These are phyloP conservation scores for Secale cereale DNA, from an alignment of 176 grass and related monocot species.

Conservation along the genomic window DNA sequence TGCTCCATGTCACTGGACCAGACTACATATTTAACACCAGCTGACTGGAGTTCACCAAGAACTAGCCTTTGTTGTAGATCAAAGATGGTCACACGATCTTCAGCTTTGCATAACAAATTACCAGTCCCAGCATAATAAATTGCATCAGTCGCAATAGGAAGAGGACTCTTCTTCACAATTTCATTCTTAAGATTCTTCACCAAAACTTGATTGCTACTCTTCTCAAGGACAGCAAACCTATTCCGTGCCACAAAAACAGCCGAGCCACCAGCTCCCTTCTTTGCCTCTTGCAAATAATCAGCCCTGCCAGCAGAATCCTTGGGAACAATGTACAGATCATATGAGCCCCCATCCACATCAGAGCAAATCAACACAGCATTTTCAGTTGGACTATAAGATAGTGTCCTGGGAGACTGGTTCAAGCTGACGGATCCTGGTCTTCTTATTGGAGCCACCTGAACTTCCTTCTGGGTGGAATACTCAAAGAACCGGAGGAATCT, in stretches of 20 bases:
- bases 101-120: slow-evolving; percentile 85
- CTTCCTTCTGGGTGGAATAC: slow-evolving; percentile 78
- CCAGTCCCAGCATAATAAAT: slow-evolving; percentile 98
- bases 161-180: slow-evolving; percentile 87
- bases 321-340: slow-evolving; percentile 86
- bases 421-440: slow-evolving; percentile 83
- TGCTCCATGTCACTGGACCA: slow-evolving; percentile 98
- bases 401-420: slow-evolving; percentile 77
- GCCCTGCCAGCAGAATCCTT: slow-evolving; percentile 70
- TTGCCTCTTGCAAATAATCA: slow-evolving; percentile 85
- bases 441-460: slow-evolving; percentile 83
- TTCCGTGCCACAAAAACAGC: slow-evolving; percentile 96
- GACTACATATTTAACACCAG: slow-evolving; percentile 81
- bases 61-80: slow-evolving; percentile 93
- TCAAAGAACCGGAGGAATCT: slow-evolving; percentile 82
- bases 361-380: slow-evolving; percentile 93
- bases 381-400: slow-evolving; percentile 90
- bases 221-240: slow-evolving; percentile 93
- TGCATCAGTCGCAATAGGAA: slow-evolving; percentile 86
- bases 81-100: slow-evolving; percentile 87
- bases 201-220: slow-evolving; percentile 89
- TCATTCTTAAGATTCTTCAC: slow-evolving; percentile 98
- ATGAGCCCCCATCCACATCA: slow-evolving; percentile 88
- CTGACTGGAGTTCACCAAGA: slow-evolving; percentile 89
- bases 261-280: slow-evolving; percentile 84